Base-by-base conservation (phyloP, 2,329 filamentous ascomycete genomes). In the Pyrenochaeta sp. region DNA sequence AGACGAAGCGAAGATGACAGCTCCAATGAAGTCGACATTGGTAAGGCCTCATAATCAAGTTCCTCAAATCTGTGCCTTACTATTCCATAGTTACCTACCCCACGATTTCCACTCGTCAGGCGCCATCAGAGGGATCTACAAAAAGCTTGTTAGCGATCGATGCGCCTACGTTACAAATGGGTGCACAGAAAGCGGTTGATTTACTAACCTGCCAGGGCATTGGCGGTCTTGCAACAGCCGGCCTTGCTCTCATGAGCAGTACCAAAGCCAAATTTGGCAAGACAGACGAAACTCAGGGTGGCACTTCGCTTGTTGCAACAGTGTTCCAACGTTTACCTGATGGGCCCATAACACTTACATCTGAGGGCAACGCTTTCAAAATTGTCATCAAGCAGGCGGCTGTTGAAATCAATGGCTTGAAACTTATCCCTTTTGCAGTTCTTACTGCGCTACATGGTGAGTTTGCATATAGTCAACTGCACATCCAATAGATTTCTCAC, bases 141-240 rank as follows among this genome's bases (percentile, higher is more conserved):
- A 23, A 49, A 2, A 29, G 59, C 7, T 51, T 56, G 5, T 51
- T 66, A 14, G 67, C 63, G 15, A 60, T 72, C 31, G 62, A 67
- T 15, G 45, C 59, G 10, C 39, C 45, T 1, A 70, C 63, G 9
- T 48, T 68, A 10, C 60, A 64, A 45, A 12, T 35, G 3, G 49
- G 64, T 4, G 57, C 54, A 3, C 69, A 72, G 45, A 48, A 50
- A 9, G 49, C 51, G 1, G 51, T 64, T 2, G 45, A 71, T n/a
- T 37, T 49, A 1, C 45, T 70, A 1, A 71, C 66, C 1, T 72
- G 69, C 40, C 54, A 64, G 21, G 69, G 69, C 2, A 51, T 72
- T 21, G 69, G 69, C 2, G 69, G 69, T 2, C 30, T 70, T 15
- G 62, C 62, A 7, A 57, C 67, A 2, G 51, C 62, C 14, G 60